phyloP scores from a whole-genome alignment of 148 eudicot genomes.

The Heliosperma pusillum region DNA sequence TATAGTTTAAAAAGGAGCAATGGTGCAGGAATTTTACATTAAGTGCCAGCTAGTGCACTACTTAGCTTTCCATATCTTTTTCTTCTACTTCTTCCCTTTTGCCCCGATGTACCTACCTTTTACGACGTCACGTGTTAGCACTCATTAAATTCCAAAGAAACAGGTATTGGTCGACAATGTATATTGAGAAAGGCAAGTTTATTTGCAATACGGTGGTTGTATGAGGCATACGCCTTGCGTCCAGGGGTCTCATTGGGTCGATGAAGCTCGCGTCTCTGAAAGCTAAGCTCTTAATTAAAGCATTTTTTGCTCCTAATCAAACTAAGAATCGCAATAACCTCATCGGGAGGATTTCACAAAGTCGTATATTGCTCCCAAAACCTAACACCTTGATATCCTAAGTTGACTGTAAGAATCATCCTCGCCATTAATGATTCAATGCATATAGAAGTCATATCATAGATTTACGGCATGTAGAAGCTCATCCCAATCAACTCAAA shows the following conservation, averaged over 20 bases:
- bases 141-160: neutral
- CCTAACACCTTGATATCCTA: neutral
- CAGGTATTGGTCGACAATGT: neutral
- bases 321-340: neutral
- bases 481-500: neutral
- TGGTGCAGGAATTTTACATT: no score
- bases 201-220: neutral
- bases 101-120: no score
- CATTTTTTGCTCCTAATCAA: neutral
- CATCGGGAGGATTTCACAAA: neutral
- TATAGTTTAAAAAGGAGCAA: no score
- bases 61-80: neutral
- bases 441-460: neutral
- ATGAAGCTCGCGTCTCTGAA: neutral
- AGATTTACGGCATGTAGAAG: neutral
- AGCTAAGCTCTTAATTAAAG: neutral
- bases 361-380: neutral
- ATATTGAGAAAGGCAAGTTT: neutral
- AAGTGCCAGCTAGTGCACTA: neutral
- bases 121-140: neutral
- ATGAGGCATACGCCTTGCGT: neutral
- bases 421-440: conserved; percentile 1
- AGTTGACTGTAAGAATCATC: neutral
- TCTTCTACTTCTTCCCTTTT: neutral
- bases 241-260: neutral